Evolutionary conservation across 306 rosid species (phyloP), one percentile per base, ranked within the genome.

Genomic region (Senna siamea): DNA sequence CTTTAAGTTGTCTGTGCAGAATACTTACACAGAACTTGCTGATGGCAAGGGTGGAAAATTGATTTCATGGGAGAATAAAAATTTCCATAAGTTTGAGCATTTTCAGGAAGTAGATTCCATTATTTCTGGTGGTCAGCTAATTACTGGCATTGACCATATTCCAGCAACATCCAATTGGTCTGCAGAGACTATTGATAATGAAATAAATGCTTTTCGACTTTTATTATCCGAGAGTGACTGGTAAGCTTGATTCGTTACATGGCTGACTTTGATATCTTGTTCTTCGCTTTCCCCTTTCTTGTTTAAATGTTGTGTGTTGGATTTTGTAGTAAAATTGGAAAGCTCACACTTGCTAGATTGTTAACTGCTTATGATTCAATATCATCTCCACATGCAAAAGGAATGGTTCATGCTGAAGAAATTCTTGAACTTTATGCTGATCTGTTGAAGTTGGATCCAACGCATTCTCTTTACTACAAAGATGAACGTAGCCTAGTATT

Each of bases 291-390:
- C 15, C 46, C 8, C 14, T 54, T 65, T 65, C 53, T 37, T 72
- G 57, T 61, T 14, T 26, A 20, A 64, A 41, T 69, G 5, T 53
- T 47, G 55, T 80, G 26, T 68, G 8, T 77, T 66, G 47, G 38
- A 58, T 74, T 56, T 65, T 82, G 85, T 58, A 94, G 98, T 82
- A 94, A 94, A 86, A 87, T 94, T 65, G 97, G 96, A 75, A 94
- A 86, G 85, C 99, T 92, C 70, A 84, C 88, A 32, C 92, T 92
- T 64, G 95, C 99, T 56, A 90, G 98, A 84, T 82, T 94, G 84
- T 74, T 94, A 83, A 84, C 76, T 61, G 97, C 97, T 71, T 85
- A 81, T 78, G 93, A 85, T 79, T 68, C 65, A 23, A 37, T 90
- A 59, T 52, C 83, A 75, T 83, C 86, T 81, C 82, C 73, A 55